Evolutionary conservation across 441 rosid species (phyloP), one percentile per base, ranked within the genome.

Genomic region (Erodium texanum): DNA sequence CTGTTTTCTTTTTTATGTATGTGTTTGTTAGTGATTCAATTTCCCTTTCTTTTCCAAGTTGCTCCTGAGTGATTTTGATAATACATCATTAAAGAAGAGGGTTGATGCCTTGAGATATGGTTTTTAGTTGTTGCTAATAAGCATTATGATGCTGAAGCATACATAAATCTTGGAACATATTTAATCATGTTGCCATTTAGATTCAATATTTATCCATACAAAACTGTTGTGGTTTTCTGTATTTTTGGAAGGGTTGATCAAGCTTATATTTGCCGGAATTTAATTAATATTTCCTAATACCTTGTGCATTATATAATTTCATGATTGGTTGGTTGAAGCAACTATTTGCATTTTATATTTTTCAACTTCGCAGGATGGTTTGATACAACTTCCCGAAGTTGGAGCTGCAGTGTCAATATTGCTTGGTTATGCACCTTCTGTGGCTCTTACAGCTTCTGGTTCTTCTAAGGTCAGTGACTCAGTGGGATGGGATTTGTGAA

Each of bases 391-490:
- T 34, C 58, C 70, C 54, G 93, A 91, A 81, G 78, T 88, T 65
- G 88, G 93, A 16, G 89, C 95, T 52, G 74, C 87, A 20, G 88
- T 89, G 62, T 89, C 97, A 7, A 85, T 88, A 68, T 87, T 94
- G 82, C 93, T 94, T 70, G 97, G 99, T 69, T 79, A 89, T 67
- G 76, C 85, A n/a, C 96, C 99, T 10, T 69, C 89, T 15, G 70
- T 78, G 67, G 70, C 89, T n/a, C 87, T 94, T 77, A 85, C 96
- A 18, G 80, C 84, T n/a, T 79, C 86, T 70, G 83, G 88, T 67
- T 93, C 99, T 67, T 77, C 87, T 54, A 89, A 91, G 99, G 99
- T 93, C 56, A 11, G 24, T 29, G n/a, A 97, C 97, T 93, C 56
- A 11, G 24, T 29, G n/a, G 18, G 16, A 2, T 56, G 14, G 58